Percentiles rank a stretch among this genome's conserved stretches.
These are phyloP conservation scores for Cercospora sojina DNA, from an alignment of 2,329 filamentous ascomycete genomes.

Conservation along the genomic window DNA sequence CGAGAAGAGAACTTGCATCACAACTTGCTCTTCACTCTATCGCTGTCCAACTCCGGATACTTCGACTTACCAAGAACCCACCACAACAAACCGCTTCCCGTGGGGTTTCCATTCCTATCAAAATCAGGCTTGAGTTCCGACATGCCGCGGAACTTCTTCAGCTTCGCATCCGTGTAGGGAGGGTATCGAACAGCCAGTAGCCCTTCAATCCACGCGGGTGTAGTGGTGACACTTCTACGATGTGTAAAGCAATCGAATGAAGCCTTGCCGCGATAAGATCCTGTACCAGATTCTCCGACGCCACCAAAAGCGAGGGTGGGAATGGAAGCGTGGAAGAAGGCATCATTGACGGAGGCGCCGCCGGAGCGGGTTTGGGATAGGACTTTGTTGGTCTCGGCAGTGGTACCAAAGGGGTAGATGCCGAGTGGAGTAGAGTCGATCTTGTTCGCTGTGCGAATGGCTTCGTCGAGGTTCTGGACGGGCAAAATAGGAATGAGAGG, in stretches of 20 bases:
- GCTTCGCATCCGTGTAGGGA: slow-evolving; percentile 56
- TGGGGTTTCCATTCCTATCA: slow-evolving; percentile 54
- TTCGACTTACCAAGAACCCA: slow-evolving; percentile 31
- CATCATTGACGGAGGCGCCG: slow-evolving; percentile 54
- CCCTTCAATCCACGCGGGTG: slow-evolving; percentile 66
- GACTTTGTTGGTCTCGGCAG: slow-evolving; percentile 69
- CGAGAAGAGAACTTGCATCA: not conserved
- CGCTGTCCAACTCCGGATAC: slow-evolving; percentile 12
- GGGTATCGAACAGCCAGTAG: slow-evolving; percentile 67
- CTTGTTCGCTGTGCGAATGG: slow-evolving; percentile 75
- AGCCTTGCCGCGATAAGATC: slow-evolving; percentile 74
- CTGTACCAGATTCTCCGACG: slow-evolving; percentile 74
- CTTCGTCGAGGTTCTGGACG: slow-evolving; percentile 77
- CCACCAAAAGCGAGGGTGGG: slow-evolving; percentile 77
- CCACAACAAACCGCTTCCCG: slow-evolving; percentile 32
- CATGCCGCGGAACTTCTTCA: slow-evolving; percentile 52
- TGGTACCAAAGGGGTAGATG: slow-evolving; percentile 81
- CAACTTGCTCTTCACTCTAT: slow-evolving; percentile 8
- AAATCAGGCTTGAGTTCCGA: slow-evolving; percentile 58
- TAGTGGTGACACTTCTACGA: slow-evolving; percentile 59
- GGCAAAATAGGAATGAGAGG: slow-evolving; percentile 84
- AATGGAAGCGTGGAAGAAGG: slow-evolving; percentile 69
- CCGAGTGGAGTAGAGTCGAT: slow-evolving; percentile 81
- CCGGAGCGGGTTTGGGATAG: slow-evolving; percentile 52
- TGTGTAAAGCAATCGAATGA: slow-evolving; percentile 69